Base-by-base conservation (phyloP, 768 basidiomycete species). In the Wakefieldia striispora region DNA sequence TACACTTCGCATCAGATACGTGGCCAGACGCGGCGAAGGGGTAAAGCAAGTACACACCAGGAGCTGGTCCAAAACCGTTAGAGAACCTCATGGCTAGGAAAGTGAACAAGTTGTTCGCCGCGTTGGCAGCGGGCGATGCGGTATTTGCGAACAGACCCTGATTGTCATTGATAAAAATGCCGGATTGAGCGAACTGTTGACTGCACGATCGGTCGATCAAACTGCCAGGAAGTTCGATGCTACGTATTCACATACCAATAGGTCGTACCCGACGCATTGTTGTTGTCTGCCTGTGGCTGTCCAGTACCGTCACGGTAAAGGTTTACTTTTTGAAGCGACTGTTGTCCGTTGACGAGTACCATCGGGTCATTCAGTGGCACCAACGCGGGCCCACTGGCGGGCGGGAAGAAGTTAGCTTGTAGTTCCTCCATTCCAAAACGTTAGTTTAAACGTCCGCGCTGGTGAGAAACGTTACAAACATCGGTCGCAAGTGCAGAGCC, bases 71-170 rank as follows among this genome's bases (percentile, higher is more conserved):
- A 40, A 64, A 52, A 1, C 64, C 45, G 9, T 37, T 29, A 2
- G 64, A 63, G 37, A 63, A 66, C 40, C 63, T 60, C 63, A 63
- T 60, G 13, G 64, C 58, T n/a, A 64, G 54, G 50, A 64, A 64
- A 12, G 64, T 64, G 40, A 66, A 64, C 40, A 64, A 31, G 26
- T 58, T 64, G 11, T 50, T 64, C 8, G 61, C 63, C 49, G 12
- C 11, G 23, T 35, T 6, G 5, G 64, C 9, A 19, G 63, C 64
- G 11, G 63, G 63, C 6, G 64, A 66, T 21, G 36, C 40, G 13
- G 40, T 26, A 35, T 53, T 50, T n/a, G 52, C 27, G 33, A 64
- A 64, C 11, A 52, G 2, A 6, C 52, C 44, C 35, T 66, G 51
- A 31, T 66, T 66, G 8, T 44, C 5, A 26, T 53, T 61, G 27